phyloP scores from a whole-genome alignment of 306 rosid species.

The Potentilla sterilis region DNA sequence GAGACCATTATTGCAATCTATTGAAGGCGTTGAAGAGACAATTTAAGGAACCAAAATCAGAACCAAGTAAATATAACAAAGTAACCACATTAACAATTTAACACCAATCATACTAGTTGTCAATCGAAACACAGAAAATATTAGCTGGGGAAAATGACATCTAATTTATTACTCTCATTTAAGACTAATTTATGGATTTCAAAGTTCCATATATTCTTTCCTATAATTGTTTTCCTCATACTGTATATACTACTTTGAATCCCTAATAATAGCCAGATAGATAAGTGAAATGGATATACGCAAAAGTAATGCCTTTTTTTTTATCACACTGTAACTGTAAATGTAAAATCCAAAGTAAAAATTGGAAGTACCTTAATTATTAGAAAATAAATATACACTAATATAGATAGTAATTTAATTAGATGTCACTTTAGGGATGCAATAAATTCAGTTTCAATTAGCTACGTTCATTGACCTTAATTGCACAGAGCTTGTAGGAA shows the following conservation, averaged over 20 bases:
- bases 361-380: constrained; percentile 14
- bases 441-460: constrained; percentile 19
- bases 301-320: not conserved
- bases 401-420: constrained; percentile 17
- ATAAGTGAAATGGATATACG: constrained; percentile 3
- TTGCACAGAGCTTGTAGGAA: constrained; percentile 11
- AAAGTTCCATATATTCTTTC: not conserved
- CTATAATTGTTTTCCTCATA: not conserved
- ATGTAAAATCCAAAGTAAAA: not conserved
- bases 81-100: not conserved
- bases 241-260: not conserved
- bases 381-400: constrained; percentile 9
- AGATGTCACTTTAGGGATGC: constrained; percentile 20
- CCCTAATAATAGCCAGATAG: not conserved
- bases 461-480: constrained; percentile 9
- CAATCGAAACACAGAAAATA: not conserved
- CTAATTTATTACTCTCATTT: not conserved
- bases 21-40: not conserved
- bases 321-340: constrained; percentile 9
- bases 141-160: not conserved
- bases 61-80: not conserved
- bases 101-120: not conserved
- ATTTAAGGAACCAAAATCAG: not conserved
- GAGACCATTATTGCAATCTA: not conserved
- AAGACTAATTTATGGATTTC: not conserved